A percentile compares a stretch with the other conserved stretches of the same genome.
These are phyloP conservation scores for Colletotrichum ledebouriae DNA, from an alignment of 2,329 filamentous ascomycete genomes.

Conservation along the genomic window DNA sequence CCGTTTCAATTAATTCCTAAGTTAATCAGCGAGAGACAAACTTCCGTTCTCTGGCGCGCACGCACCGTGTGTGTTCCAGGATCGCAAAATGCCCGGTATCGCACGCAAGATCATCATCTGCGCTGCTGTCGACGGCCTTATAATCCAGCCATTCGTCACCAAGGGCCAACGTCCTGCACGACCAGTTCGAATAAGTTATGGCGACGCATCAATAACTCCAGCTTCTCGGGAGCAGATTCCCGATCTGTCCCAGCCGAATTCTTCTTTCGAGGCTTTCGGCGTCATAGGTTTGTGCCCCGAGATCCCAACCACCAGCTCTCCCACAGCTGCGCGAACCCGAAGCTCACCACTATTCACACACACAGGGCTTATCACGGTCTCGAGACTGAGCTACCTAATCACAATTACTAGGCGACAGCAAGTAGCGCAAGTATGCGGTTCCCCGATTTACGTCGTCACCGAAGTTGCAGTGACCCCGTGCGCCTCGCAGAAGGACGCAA, in stretches of 20 bases:
- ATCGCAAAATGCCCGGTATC: slow-evolving; percentile 75
- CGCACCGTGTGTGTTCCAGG: slow-evolving; percentile 2
- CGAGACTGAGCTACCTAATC: slow-evolving; percentile 85
- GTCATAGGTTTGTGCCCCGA: slow-evolving; percentile 64
- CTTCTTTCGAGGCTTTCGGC: slow-evolving; percentile 71
- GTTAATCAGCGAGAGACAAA: neutral
- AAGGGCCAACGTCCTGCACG: slow-evolving; percentile 69
- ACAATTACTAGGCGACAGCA: slow-evolving; percentile 89
- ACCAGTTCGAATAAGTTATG: slow-evolving; percentile 79
- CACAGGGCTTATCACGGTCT: slow-evolving; percentile 85
- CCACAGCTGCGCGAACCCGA: neutral
- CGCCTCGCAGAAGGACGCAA: slow-evolving; percentile 80
- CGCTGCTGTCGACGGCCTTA: slow-evolving; percentile 84
- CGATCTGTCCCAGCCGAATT: slow-evolving; percentile 59
- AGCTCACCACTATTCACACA: slow-evolving; percentile 36
- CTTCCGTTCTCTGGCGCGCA: slow-evolving; percentile 16
- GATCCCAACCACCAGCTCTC: slow-evolving; percentile 11
- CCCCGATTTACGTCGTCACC: slow-evolving; percentile 87
- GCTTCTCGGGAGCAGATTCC: slow-evolving; percentile 60
- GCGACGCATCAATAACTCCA: slow-evolving; percentile 63
- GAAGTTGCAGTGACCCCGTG: slow-evolving; percentile 93
- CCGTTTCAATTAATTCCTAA: neutral
- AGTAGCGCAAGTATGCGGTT: slow-evolving; percentile 87
- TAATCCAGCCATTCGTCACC: slow-evolving; percentile 79
- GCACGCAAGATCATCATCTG: slow-evolving; percentile 85